phyloP scores from a whole-genome alignment of 2,329 filamentous ascomycete genomes.

The Ophiognomonia clavigignenti-juglandacearum region DNA sequence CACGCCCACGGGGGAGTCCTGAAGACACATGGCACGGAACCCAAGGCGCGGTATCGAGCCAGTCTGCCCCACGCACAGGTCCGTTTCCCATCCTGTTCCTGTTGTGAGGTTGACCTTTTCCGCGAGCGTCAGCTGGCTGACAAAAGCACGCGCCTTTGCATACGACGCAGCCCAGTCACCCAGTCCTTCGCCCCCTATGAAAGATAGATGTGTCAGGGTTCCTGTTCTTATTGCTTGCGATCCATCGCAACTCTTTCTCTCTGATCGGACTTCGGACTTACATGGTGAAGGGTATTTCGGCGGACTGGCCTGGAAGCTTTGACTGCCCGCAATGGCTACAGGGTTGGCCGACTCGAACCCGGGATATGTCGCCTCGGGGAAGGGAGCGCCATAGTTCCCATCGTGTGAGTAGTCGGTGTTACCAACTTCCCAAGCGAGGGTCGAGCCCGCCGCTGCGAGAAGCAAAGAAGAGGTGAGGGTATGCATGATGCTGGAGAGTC shows the following conservation, averaged over 20 bases:
- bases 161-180: constrained; percentile 57
- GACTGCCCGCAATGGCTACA: constrained; percentile 1
- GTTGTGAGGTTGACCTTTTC: constrained; percentile 77
- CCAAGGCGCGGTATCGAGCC: constrained; percentile 49
- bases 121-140: constrained; percentile 60
- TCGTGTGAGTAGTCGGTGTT: constrained; percentile 7
- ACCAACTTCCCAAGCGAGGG: not conserved
- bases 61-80: constrained; percentile 24
- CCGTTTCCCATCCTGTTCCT: constrained; percentile 53
- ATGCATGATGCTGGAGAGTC: constrained; percentile 12
- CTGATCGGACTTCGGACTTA: not conserved
- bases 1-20: constrained; percentile 68
- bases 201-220: not conserved
- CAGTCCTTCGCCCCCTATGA: not conserved
- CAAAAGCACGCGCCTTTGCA: constrained; percentile 59
- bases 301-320: constrained; percentile 4
- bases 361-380: not conserved
- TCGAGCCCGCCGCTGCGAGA: constrained; percentile 7
- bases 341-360: constrained; percentile 10
- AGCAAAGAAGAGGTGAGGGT: constrained; percentile 4
- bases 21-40: constrained; percentile 58
- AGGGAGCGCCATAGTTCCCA: constrained; percentile 8
- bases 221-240: not conserved
- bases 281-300: constrained; percentile 10
- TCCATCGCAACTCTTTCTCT: not conserved